Evolutionary conservation across 352 stramenopile genomes (phyloP), one percentile per base, ranked within the genome.

Genomic region (Hyaloperonospora brassicae): DNA sequence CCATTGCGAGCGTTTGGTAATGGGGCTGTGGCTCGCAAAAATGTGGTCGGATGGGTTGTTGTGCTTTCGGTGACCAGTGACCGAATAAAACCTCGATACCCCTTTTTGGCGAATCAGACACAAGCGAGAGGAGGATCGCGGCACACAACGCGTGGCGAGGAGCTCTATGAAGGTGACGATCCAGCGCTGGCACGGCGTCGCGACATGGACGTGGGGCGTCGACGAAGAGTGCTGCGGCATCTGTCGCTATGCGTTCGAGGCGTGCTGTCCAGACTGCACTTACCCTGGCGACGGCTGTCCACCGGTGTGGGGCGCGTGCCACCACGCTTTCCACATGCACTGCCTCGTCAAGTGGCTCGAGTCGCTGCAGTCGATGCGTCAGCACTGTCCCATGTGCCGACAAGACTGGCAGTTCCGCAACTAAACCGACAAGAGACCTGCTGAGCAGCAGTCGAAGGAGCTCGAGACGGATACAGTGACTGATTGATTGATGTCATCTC

Each of bases 261-360:
- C 78, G 31, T 91, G 76, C 62, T 93, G 83, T 57, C 80, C 83
- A 13, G 80, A 90, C 40, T 93, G 83, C 53, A 72, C 76, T 40
- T 70, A 79, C 53, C 83, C 83, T 0, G 83, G 83, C 22, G 83
- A 93, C 46, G 76, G 81, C 45, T 97, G 88, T 51, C 84, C 87
- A 11, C 86, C 90, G 59, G 87, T 95, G 5, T 97, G 86, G 86
- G 87, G 87, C 30, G 66, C 72, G 11, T 96, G 87, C 66, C 95
- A 93, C 54, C 87, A 96, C 62, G 86, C 86, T 47, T 95, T 97
- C 56, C 88, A 96, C 68, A 96, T 96, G 82, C 87, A 97, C 62
- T 97, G 88, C 74, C 72, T 96, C n/a, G 76, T 94, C 61, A 97
- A 97, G 63, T 96, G 87, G 85, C 78, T 96, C 51, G 82, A 93